These are phyloP conservation scores for Letharia columbiana DNA, from an alignment of 495 filamentous ascomycete genomes.

Conservation along the genomic window DNA sequence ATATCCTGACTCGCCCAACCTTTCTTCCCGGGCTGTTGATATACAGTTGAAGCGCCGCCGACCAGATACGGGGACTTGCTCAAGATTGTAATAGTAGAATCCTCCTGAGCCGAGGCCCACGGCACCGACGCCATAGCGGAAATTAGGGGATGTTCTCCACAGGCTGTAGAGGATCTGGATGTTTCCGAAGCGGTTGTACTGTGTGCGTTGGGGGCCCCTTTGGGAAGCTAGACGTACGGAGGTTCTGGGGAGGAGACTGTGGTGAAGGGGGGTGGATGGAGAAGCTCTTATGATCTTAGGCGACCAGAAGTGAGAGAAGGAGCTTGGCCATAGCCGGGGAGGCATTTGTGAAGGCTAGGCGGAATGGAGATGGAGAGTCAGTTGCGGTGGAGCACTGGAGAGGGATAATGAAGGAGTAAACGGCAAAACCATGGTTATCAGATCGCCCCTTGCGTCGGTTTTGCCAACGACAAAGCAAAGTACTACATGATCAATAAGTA, in stretches of 20 bases:
- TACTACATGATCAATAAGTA: too few species aligned
- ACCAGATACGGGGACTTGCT: slow-evolving; percentile 69
- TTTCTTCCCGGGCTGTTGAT: slow-evolving; percentile 44
- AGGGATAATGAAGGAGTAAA: too few species aligned
- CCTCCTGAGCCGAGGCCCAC: slow-evolving; percentile 31
- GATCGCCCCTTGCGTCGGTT: too few species aligned
- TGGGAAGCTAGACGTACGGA: slow-evolving; percentile 4
- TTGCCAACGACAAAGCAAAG: too few species aligned
- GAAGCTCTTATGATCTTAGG: too few species aligned
- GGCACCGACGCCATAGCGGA: slow-evolving; percentile 20
- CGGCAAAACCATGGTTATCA: too few species aligned
- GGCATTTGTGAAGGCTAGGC: background rate
- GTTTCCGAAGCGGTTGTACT: slow-evolving; percentile 22
- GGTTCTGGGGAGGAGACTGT: background rate
- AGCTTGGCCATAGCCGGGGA: background rate
- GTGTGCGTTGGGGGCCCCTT: slow-evolving; percentile 12
- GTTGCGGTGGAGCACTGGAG: too few species aligned
- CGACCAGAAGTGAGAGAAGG: background rate
- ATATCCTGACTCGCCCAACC: slow-evolving; percentile 46
- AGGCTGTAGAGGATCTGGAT: slow-evolving; percentile 7
- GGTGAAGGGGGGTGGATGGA: background rate
- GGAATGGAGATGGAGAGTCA: too few species aligned
- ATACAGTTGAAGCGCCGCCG: slow-evolving; percentile 77
- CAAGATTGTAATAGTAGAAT: slow-evolving; percentile 66
- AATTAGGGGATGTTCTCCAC: slow-evolving; percentile 17